These are phyloP conservation scores for Pyracantha coccinea DNA, from an alignment of 331 rosid species.

Conservation along the genomic window DNA sequence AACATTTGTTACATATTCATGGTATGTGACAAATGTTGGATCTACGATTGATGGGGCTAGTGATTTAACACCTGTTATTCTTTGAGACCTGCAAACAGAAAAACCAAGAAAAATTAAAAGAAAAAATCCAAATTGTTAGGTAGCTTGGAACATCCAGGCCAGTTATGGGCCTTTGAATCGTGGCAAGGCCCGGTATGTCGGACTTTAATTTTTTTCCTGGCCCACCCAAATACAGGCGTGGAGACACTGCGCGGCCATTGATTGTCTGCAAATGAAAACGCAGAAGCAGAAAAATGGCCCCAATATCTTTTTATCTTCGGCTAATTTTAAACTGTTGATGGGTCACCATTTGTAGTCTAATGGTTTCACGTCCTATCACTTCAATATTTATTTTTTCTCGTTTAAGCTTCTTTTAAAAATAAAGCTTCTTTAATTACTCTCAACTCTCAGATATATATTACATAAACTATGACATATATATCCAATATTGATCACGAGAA, in stretches of 20 bases:
- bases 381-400: conserved; percentile 12
- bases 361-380: conserved; percentile 7
- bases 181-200: not conserved
- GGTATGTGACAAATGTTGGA: not conserved
- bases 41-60: not conserved
- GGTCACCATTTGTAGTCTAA: conserved; percentile 2
- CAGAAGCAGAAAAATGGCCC: not conserved
- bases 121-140: not conserved
- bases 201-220: not conserved
- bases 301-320: conserved; percentile 4
- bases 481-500: too few relatives aligned
- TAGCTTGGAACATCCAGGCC: not conserved
- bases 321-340: conserved; percentile 8
- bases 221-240: not conserved
- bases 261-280: not conserved
- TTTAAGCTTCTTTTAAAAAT: not conserved
- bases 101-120: not conserved
- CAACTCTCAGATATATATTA: not conserved
- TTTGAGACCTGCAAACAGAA: not conserved
- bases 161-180: not conserved
- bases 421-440: not conserved
- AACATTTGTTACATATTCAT: too few relatives aligned
- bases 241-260: not conserved
- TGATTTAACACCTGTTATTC: not conserved
- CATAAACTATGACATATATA: too few relatives aligned